Percentiles rank a stretch among this genome's conserved stretches.
Evolutionary conservation across 257 asterid genomes (phyloP).

Genomic region (Lithospermum erythrorhizon): DNA sequence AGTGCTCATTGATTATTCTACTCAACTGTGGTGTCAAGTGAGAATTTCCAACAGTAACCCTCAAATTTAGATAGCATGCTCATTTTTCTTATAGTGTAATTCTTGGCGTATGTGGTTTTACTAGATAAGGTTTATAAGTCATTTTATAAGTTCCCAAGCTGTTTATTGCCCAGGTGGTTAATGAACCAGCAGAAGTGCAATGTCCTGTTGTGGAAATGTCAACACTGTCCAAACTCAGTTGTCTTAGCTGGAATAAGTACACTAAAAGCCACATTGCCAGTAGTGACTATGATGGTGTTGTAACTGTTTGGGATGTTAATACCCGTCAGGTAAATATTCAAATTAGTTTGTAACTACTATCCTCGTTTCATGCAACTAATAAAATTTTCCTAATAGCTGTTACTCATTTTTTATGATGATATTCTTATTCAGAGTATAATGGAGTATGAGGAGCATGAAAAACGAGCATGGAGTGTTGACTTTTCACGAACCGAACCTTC

Average conservation of each 20-base stretch:
- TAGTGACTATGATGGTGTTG: constrained; percentile 45
- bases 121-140: no score
- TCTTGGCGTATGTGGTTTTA: background rate
- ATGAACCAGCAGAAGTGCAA: constrained; percentile 36
- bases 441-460: constrained; percentile 46
- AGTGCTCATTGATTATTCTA: background rate
- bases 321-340: constrained; percentile 28
- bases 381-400: background rate
- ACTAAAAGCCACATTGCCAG: constrained; percentile 35
- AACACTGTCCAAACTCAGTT: constrained; percentile 35
- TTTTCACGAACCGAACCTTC: constrained; percentile 38
- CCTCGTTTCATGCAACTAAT: constrained; percentile 1
- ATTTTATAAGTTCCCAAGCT: background rate
- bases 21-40: background rate
- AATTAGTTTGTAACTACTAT: background rate
- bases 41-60: background rate
- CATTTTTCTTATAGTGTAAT: background rate
- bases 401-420: background rate
- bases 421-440: constrained; percentile 27
- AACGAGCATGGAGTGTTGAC: constrained; percentile 47
- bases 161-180: constrained; percentile 25
- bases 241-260: constrained; percentile 41
- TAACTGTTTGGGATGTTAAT: constrained; percentile 39
- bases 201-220: constrained; percentile 43
- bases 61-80: background rate